Conservation (phyloP, 257 asterid species). For the Nicotiana otophora region DNA sequence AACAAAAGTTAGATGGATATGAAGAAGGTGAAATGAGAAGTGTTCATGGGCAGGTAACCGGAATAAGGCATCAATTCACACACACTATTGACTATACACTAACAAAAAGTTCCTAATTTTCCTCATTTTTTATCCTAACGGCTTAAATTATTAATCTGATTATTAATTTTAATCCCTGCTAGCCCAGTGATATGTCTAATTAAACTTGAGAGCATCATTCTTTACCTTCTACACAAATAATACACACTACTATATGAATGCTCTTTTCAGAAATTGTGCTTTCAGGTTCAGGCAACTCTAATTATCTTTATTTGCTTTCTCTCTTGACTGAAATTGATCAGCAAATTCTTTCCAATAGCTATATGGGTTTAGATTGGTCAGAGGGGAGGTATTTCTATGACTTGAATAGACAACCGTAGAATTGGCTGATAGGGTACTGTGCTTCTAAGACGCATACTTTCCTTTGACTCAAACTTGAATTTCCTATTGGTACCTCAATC, state of each 20-base stretch:
- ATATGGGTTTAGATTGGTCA: neutral
- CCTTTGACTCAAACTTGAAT: neutral
- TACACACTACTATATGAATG: neutral
- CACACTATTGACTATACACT: neutral
- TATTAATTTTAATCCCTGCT: neutral
- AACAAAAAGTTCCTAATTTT: neutral
- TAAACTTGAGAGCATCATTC: neutral
- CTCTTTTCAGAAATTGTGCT: neutral
- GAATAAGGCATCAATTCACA: constrained; percentile 2
- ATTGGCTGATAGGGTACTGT: neutral
- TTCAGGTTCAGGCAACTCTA: neutral
- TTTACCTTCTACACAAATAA: neutral
- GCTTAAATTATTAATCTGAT: neutral
- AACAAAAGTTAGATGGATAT: constrained; percentile 97
- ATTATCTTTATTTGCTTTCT: neutral
- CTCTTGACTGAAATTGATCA: too few species aligned
- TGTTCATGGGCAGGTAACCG: constrained; percentile 79
- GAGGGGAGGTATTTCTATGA: neutral
- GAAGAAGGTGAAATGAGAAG: constrained; percentile 99
- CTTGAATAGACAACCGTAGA: neutral
- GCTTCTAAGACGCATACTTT: neutral
- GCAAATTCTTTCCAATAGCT: neutral
- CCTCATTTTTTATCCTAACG: neutral
- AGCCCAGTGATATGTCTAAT: neutral
- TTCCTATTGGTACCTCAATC: neutral